Percentiles rank a stretch among this genome's conserved stretches.
These are phyloP conservation scores for Calamus simplicifolius DNA, from an alignment of 176 grass and related monocot species.

Conservation along the genomic window DNA sequence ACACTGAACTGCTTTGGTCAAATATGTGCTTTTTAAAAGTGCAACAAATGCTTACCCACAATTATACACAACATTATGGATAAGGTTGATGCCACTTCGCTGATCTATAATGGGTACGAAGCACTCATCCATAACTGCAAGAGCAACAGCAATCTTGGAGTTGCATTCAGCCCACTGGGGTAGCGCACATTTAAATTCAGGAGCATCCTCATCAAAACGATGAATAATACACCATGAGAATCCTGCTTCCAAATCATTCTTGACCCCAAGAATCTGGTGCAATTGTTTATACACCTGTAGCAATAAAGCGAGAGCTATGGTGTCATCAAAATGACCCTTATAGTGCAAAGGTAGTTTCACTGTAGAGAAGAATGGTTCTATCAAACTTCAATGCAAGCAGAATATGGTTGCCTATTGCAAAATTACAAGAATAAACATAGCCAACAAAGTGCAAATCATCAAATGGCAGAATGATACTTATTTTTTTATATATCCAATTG, in stretches of 20 bases:
- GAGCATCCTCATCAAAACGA: conserved; percentile 52
- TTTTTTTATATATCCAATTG: too few species aligned
- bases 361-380: too few species aligned
- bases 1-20: background rate
- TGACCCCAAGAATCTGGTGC: conserved; percentile 66
- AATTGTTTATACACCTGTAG: conserved; percentile 55
- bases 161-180: conserved; percentile 46
- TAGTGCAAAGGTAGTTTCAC: too few species aligned
- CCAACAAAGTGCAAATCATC: too few species aligned
- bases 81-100: conserved; percentile 85
- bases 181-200: conserved; percentile 23
- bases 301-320: conserved; percentile 8
- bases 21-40: conserved; percentile 6
- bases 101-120: conserved; percentile 72
- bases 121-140: conserved; percentile 89
- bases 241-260: conserved; percentile 72
- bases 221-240: conserved; percentile 80
- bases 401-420: background rate
- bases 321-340: conserved; percentile 8
- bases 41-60: conserved; percentile 68
- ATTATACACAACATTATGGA: conserved; percentile 91
- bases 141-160: conserved; percentile 82
- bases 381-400: background rate
- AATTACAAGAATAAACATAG: background rate
- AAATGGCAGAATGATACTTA: too few species aligned